Evolutionary conservation across 2,329 filamentous ascomycete species (phyloP), one percentile per base, ranked within the genome.

Genomic region (Ophiostoma australiae): DNA sequence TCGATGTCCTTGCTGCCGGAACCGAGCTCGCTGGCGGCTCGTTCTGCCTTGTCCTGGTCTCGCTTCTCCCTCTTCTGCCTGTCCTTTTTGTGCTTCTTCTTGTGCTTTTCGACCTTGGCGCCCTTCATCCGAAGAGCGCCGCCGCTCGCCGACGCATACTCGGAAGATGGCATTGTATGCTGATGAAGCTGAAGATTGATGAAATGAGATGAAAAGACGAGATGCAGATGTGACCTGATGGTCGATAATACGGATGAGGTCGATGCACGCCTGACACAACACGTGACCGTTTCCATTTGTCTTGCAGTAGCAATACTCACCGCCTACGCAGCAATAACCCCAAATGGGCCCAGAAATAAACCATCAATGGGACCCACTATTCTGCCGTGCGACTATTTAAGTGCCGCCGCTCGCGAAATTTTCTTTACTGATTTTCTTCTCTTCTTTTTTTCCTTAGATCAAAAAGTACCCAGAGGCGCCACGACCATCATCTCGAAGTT

Each of bases 71-170:
- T 71, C 35, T 58, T 17, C 35, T 58, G 39, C 61, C 23, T 37
- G 13, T 58, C 23, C 65, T 67, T 72, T 48, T 52, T 70, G 70
- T 70, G 69, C 75, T 81, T 81, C 70, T 89, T 90, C 77, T 90
- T 88, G 74, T 87, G 82, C 77, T 87, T 89, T 73, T 85, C 79
- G 39, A 87, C 82, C 76, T 89, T 89, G 73, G 83, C 86, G 77
- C 93, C 93, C 82, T 97, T 97, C 72, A 97, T 86, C 78, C 92
- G 94, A 44, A 97, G 86, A 73, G 90, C 90, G 76, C 93, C 93
- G 76, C 90, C 85, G 73, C 86, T 85, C 71, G 84, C 80, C 73
- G 87, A 82, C 67, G 85, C 80, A 82, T 96, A 96, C 75, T 96
- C 92, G 79, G 91, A 90, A 70, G 87, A 85, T 33, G 89, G 86